These are phyloP conservation scores for Sporothrix brunneoviolacea DNA, from an alignment of 2,329 filamentous ascomycete species.

Conservation along the genomic window DNA sequence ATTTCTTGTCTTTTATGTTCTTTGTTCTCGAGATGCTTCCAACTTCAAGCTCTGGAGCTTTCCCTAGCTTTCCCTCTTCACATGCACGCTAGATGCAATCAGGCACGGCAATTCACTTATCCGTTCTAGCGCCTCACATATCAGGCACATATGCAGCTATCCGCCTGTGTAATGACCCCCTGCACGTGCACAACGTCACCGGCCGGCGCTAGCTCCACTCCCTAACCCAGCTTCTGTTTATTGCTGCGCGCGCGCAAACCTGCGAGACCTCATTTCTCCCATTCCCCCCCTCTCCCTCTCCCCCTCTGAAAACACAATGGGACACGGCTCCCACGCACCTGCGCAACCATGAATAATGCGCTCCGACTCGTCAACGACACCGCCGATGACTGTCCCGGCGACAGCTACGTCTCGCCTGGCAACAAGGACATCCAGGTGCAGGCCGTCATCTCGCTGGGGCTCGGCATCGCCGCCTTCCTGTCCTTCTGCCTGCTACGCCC, in stretches of 20 bases:
- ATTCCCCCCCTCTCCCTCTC: no score
- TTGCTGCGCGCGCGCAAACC: no score
- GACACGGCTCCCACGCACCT: neutral
- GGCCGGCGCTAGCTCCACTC: neutral
- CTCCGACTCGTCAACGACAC: neutral
- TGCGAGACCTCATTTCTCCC: no score
- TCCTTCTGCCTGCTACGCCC: slow-evolving; percentile 80
- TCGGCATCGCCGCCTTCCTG: slow-evolving; percentile 66
- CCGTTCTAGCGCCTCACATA: no score
- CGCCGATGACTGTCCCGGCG: slow-evolving; percentile 21
- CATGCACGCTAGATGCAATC: no score
- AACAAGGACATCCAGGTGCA: slow-evolving; percentile 53
- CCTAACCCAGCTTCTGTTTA: neutral
- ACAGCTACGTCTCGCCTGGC: slow-evolving; percentile 28
- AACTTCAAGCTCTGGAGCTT: no score
- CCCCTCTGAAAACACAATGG: neutral
- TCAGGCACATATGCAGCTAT: neutral
- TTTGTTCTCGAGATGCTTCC: no score
- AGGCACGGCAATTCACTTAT: no score
- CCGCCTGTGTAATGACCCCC: neutral
- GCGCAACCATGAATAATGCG: slow-evolving; percentile 18
- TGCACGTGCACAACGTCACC: slow-evolving; percentile 3
- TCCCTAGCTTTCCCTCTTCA: no score
- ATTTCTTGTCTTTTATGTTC: no score
- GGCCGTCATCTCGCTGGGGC: slow-evolving; percentile 61